phyloP scores from a whole-genome alignment of 1,284 basidiomycete species.

The Melampsora medusae region DNA sequence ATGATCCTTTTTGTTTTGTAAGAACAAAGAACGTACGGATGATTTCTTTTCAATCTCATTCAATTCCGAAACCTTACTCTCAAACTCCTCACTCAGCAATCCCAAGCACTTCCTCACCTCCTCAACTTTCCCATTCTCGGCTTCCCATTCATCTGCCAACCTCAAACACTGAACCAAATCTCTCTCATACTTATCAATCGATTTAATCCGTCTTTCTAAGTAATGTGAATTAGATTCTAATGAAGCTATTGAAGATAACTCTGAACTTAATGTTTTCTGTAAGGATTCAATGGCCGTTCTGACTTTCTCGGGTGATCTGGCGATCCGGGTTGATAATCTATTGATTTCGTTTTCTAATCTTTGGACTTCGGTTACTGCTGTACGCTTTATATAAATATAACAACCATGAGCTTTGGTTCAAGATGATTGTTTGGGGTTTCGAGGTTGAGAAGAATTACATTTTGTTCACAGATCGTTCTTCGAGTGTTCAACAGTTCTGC shows the following conservation, averaged over 20 bases:
- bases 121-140: slow-evolving; percentile 45
- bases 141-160: slow-evolving; percentile 48
- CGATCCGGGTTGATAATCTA: slow-evolving; percentile 25
- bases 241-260: slow-evolving; percentile 4
- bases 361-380: not conserved
- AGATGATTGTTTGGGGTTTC: not conserved
- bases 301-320: slow-evolving; percentile 32
- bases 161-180: slow-evolving; percentile 48
- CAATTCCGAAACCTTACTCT: slow-evolving; percentile 45
- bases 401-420: no score
- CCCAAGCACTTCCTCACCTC: slow-evolving; percentile 45
- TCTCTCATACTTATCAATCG: slow-evolving; percentile 22
- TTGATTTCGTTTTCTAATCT: slow-evolving; percentile 17
- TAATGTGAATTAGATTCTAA: slow-evolving; percentile 22
- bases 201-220: slow-evolving; percentile 22
- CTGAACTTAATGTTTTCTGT: slow-evolving; percentile 20
- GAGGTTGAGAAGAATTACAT: not conserved
- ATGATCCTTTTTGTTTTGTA: no score
- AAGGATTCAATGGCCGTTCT: slow-evolving; percentile 22
- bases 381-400: slow-evolving; percentile 6
- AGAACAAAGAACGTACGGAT: not conserved
- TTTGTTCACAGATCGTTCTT: slow-evolving; percentile 17
- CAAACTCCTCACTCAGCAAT: slow-evolving; percentile 45
- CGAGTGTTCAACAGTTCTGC: slow-evolving; percentile 3
- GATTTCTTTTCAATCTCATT: slow-evolving; percentile 46